Percentiles rank a stretch among this genome's conserved stretches.
Evolutionary conservation across 2,329 filamentous ascomycete species (phyloP).

Genomic region (Aspergillus alliaceus): DNA sequence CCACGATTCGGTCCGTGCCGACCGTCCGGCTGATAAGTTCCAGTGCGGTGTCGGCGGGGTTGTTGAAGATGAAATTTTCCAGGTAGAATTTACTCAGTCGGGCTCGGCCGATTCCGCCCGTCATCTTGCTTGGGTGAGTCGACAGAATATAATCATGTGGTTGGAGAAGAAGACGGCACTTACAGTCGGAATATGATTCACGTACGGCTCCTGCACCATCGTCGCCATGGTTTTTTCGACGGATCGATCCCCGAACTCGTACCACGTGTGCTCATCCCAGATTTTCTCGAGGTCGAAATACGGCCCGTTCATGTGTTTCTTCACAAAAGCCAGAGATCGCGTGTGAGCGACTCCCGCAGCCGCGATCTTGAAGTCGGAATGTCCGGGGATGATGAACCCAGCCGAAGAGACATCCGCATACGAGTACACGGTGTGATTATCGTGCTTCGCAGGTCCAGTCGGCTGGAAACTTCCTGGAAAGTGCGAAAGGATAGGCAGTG

Average conservation of each 20-base stretch:
- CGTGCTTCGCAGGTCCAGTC: background rate
- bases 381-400: constrained; percentile 53
- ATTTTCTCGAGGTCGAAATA: constrained; percentile 73
- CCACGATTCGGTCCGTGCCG: constrained; percentile 69
- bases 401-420: constrained; percentile 48
- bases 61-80: constrained; percentile 73
- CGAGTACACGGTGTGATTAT: constrained; percentile 28
- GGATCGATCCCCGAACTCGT: constrained; percentile 67
- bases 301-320: constrained; percentile 62
- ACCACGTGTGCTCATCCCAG: constrained; percentile 76
- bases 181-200: constrained; percentile 73
- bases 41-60: constrained; percentile 65
- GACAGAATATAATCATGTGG: background rate
- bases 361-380: constrained; percentile 52
- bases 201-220: constrained; percentile 77
- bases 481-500: constrained; percentile 17
- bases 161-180: constrained; percentile 23
- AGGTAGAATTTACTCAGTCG: constrained; percentile 67
- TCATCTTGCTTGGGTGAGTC: constrained; percentile 27
- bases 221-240: constrained; percentile 76
- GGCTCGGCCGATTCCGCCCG: constrained; percentile 68
- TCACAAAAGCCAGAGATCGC: constrained; percentile 64
- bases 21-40: constrained; percentile 71
- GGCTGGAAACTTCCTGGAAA: constrained; percentile 1
- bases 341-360: constrained; percentile 65